Evolutionary conservation across 2,329 filamentous ascomycete species (phyloP).

Genomic region (Zalaria obscura): DNA sequence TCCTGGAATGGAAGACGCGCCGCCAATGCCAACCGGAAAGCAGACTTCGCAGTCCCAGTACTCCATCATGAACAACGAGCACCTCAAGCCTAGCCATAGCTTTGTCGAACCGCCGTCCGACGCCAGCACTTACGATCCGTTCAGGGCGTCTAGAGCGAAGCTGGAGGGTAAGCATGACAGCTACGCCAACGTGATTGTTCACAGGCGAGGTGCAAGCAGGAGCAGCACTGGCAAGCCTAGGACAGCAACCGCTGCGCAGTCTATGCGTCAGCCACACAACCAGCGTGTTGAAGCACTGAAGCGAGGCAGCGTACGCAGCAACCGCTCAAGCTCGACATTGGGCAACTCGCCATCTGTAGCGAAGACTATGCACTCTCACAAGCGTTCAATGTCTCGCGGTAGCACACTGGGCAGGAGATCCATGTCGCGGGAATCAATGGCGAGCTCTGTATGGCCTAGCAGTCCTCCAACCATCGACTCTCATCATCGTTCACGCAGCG

Average conservation of each 20-base stretch:
- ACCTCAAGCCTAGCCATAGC: constrained; percentile 31
- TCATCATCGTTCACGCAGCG: not conserved
- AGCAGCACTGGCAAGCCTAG: constrained; percentile 11
- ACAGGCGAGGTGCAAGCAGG: constrained; percentile 31
- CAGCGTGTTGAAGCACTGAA: constrained; percentile 25
- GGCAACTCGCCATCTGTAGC: constrained; percentile 1
- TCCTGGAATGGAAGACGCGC: constrained; percentile 16
- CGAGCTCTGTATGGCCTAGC: constrained; percentile 32
- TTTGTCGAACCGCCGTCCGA: constrained; percentile 34
- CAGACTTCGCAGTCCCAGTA: constrained; percentile 38
- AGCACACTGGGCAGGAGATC: constrained; percentile 19
- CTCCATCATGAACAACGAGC: constrained; percentile 41
- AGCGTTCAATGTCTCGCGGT: constrained; percentile 5
- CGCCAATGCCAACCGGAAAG: constrained; percentile 18
- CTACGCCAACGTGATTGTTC: constrained; percentile 55
- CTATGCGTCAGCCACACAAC: constrained; percentile 25
- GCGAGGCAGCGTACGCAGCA: constrained; percentile 10
- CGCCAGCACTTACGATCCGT: constrained; percentile 68
- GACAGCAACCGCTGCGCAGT: no score
- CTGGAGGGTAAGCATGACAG: constrained; percentile 23
- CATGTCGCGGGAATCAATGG: constrained; percentile 25
- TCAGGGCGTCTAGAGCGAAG: constrained; percentile 47
- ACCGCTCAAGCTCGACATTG: constrained; percentile 20
- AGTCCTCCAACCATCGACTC: constrained; percentile 28
- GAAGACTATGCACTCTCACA: not conserved